These are phyloP conservation scores for Mucor circinelloides DNA, from an alignment of 371 early-diverging fungal genomes.

Conservation along the genomic window DNA sequence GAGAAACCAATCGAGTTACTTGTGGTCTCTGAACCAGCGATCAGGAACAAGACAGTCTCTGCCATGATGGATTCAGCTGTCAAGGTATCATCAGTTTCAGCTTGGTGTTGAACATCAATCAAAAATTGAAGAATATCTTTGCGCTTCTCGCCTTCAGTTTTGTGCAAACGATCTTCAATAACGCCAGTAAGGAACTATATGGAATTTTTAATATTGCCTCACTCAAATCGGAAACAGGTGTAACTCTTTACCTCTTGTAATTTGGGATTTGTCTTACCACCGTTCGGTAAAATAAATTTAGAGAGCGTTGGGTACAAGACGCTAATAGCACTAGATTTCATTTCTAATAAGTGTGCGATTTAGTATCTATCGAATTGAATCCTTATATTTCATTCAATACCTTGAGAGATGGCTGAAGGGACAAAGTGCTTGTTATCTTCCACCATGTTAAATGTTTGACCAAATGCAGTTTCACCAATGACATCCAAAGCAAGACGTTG, in stretches of 20 bases:
- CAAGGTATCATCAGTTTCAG: slow-evolving; percentile 30
- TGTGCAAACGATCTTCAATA: slow-evolving; percentile 31
- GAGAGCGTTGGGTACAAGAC: slow-evolving; percentile 13
- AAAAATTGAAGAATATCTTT: slow-evolving; percentile 45
- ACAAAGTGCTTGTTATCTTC: slow-evolving; percentile 40
- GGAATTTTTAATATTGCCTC: not conserved
- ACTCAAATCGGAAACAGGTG: not conserved
- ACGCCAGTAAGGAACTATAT: slow-evolving; percentile 33
- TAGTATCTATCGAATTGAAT: too few relatives aligned
- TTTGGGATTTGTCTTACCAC: slow-evolving; percentile 4
- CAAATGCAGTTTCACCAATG: slow-evolving; percentile 56
- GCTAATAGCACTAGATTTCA: slow-evolving; percentile 1
- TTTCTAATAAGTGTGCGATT: not conserved
- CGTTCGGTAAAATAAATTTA: not conserved
- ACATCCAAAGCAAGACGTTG: slow-evolving; percentile 49
- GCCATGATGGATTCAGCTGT: slow-evolving; percentile 32
- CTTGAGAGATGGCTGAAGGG: slow-evolving; percentile 16
- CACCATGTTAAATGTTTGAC: slow-evolving; percentile 50
- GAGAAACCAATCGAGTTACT: slow-evolving; percentile 40
- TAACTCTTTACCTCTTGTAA: slow-evolving; percentile 6
- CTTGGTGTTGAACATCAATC: slow-evolving; percentile 30
- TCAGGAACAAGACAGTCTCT: slow-evolving; percentile 38
- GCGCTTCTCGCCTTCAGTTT: slow-evolving; percentile 20
- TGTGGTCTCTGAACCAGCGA: slow-evolving; percentile 49
- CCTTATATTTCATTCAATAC: too few relatives aligned